A percentile compares a stretch with the other conserved stretches of the same genome.
These are phyloP conservation scores for Phaeosphaeria sp. DNA, from an alignment of 2,329 filamentous ascomycete species.

Conservation along the genomic window DNA sequence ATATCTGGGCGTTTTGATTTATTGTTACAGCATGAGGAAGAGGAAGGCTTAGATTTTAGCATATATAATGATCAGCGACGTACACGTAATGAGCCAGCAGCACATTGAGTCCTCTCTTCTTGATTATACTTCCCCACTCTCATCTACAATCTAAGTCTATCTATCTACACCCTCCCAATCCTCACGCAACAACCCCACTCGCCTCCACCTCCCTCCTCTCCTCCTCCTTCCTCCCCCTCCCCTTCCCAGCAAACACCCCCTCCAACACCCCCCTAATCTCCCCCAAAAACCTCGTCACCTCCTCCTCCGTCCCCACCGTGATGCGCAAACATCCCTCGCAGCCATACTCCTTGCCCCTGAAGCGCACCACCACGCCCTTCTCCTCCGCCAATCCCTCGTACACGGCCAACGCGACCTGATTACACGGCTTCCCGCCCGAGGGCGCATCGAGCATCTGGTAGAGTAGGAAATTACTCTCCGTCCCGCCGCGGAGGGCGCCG, in stretches of 20 bases:
- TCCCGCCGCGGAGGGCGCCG: constrained; percentile 80
- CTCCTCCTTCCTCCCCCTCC: constrained; percentile 46
- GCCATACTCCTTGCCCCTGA: constrained; percentile 89
- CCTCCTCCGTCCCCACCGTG: constrained; percentile 87
- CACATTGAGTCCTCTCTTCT: no score
- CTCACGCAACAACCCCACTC: constrained; percentile 57
- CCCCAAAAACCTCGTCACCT: constrained; percentile 79
- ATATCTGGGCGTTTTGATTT: background rate
- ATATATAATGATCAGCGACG: background rate
- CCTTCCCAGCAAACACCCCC: constrained; percentile 54
- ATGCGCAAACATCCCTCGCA: constrained; percentile 89
- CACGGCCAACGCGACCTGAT: constrained; percentile 75
- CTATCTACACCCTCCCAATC: no score
- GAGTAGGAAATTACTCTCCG: constrained; percentile 85
- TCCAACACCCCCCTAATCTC: constrained; percentile 66
- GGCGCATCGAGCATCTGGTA: constrained; percentile 81
- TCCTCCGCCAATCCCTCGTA: constrained; percentile 87
- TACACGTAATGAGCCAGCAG: no score
- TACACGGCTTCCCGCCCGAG: constrained; percentile 77
- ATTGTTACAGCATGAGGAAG: background rate
- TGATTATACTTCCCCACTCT: no score
- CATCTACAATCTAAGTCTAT: no score
- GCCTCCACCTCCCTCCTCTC: constrained; percentile 57
- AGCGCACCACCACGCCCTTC: constrained; percentile 89
- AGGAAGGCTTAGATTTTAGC: background rate